Conservation (phyloP, 352 stramenopile genomes). For the Globisporangium canariense region DNA sequence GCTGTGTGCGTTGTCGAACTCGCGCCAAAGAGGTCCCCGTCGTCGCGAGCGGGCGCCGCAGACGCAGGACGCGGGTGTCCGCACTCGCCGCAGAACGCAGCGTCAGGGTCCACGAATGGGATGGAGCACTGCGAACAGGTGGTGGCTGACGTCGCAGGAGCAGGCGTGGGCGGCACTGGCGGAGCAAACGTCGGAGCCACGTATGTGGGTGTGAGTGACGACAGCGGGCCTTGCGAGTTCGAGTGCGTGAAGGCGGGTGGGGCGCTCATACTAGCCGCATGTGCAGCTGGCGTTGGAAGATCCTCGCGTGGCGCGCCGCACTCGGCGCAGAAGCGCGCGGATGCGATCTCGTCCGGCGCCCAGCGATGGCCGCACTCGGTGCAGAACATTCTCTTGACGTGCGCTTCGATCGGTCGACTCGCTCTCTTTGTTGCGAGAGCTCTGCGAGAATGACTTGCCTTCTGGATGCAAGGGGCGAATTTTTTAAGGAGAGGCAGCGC, state of each 20-base stretch:
- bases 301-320: slow-evolving; percentile 73
- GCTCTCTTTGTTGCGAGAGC: not conserved
- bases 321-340: slow-evolving; percentile 79
- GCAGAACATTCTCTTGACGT: slow-evolving; percentile 58
- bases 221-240: slow-evolving; percentile 8
- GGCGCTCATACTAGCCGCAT: not conserved
- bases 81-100: slow-evolving; percentile 74
- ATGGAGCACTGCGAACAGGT: slow-evolving; percentile 46
- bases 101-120: slow-evolving; percentile 51
- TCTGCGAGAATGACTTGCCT: not conserved
- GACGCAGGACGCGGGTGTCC: slow-evolving; percentile 40
- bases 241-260: not conserved
- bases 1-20: slow-evolving; percentile 26
- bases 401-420: not conserved
- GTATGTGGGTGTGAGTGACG: slow-evolving; percentile 13
- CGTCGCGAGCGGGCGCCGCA: slow-evolving; percentile 26
- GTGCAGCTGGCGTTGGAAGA: slow-evolving; percentile 20
- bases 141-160: slow-evolving; percentile 1
- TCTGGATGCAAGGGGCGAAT: not conserved
- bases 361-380: slow-evolving; percentile 79
- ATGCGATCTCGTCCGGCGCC: slow-evolving; percentile 77
- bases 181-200: slow-evolving; percentile 20
- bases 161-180: slow-evolving; percentile 1
- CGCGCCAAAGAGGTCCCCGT: slow-evolving; percentile 58
- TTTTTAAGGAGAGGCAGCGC: not conserved